A percentile compares a stretch with the other conserved stretches of the same genome.
Evolutionary conservation across 2,329 filamentous ascomycete genomes (phyloP).

Genomic region (Scytalidium sp.): DNA sequence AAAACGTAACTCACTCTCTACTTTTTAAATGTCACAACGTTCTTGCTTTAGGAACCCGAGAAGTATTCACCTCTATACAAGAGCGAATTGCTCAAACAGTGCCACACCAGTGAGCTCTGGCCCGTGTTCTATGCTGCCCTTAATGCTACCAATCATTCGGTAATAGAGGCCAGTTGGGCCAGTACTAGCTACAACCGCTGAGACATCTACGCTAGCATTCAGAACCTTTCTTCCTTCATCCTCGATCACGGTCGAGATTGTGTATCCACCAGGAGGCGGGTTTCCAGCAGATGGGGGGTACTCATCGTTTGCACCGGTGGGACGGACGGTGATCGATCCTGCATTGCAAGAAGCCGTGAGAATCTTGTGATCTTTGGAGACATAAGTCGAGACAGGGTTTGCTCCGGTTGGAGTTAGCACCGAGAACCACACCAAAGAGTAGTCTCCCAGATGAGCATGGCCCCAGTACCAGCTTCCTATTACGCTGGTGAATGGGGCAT

Average conservation of each 20-base stretch:
- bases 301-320: slow-evolving; percentile 9
- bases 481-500: slow-evolving; percentile 30
- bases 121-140: background rate
- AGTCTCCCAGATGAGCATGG: slow-evolving; percentile 37
- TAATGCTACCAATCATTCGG: background rate
- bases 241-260: background rate
- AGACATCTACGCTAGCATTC: background rate
- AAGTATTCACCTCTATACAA: background rate
- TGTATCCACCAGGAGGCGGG: background rate
- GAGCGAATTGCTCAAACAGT: background rate
- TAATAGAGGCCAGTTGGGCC: background rate
- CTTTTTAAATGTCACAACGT: too few relatives aligned
- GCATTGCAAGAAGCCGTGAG: slow-evolving; percentile 24
- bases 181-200: background rate
- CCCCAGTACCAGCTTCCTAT: slow-evolving; percentile 41
- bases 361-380: slow-evolving; percentile 26
- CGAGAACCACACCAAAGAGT: slow-evolving; percentile 43
- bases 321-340: slow-evolving; percentile 15
- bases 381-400: slow-evolving; percentile 25
- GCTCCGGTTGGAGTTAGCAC: slow-evolving; percentile 22
- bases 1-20: too few relatives aligned
- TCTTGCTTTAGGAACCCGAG: too few relatives aligned
- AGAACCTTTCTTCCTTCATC: background rate
- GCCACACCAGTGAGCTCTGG: background rate
- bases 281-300: slow-evolving; percentile 12